Evolutionary conservation across 805 yeast species (phyloP), one percentile per base, ranked within the genome.

Genomic region (Saturnispora saitoi): DNA sequence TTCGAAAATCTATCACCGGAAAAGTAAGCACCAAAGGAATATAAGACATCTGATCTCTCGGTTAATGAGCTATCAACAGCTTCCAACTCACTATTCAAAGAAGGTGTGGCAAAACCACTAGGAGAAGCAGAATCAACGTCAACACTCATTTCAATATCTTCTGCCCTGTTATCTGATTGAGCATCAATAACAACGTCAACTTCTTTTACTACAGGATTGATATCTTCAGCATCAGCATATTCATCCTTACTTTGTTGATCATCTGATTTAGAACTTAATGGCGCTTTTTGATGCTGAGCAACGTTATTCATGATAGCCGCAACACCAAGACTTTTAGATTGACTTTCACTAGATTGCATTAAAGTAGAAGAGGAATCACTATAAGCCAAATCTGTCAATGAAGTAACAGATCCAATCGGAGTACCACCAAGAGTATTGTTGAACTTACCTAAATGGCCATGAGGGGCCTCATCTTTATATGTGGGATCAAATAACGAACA

Each of bases 401-500:
- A 61, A 14, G 57, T 52, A 2, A 56, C 44, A 1, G 65, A 55
- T 1, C 62, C 55, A 42, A 57, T 30, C 4, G 57, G 51, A 1
- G 51, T 17, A 1, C 50, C 39, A n/a, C 40, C 31, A 22, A 15
- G 8, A 34, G 42, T 4, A 26, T 36, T 2, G 36, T 14, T 30
- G 11, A 51, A 11, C 20, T 47, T 42, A 10, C 48, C 37, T 20
- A 47, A 15, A 45, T 47, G 44, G 30, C 53, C 38, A 43, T 29
- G 45, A 11, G 36, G 37, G 1, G 50, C n/a, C 8, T 50, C 49
- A 4, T 52, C 46, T 22, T 48, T 52, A 41, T 53, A 83, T 12
- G 81, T 78, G 0, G 95, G 86, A 59, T 88, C 96, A 56, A 86
- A 77, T 32, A 89, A 66, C 40, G 75, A 71, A 31, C 95, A 76